A percentile compares a stretch with the other conserved stretches of the same genome.
Evolutionary conservation across 2,329 filamentous ascomycete species (phyloP).

Genomic region (Epichloe gansuensis): DNA sequence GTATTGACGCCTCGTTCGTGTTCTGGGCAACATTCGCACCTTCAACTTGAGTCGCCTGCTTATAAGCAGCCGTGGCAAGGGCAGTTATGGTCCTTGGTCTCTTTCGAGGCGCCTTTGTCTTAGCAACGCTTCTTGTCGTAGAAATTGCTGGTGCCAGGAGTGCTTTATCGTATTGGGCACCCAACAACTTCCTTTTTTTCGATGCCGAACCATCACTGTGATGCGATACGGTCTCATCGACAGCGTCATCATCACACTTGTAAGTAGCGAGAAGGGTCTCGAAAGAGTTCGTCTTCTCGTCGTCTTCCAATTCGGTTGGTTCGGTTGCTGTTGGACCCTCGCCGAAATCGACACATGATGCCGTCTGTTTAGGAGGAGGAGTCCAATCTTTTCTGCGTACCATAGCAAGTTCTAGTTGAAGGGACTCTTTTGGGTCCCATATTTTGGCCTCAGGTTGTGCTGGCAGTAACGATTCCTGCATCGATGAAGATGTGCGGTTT

Average conservation of each 20-base stretch:
- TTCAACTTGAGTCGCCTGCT: conserved; percentile 19
- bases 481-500: neutral
- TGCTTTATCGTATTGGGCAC: conserved; percentile 3
- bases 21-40: conserved; percentile 4
- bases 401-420: conserved; percentile 35
- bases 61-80: conserved; percentile 60
- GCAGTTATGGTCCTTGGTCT: conserved; percentile 68
- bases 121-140: conserved; percentile 22
- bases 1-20: neutral
- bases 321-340: conserved; percentile 14
- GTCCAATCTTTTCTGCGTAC: conserved; percentile 54
- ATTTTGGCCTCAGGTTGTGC: neutral
- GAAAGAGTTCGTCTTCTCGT: conserved; percentile 23
- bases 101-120: conserved; percentile 47
- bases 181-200: neutral
- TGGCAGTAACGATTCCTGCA: neutral
- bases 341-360: conserved; percentile 17
- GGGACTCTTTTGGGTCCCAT: conserved; percentile 14
- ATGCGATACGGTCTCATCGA: neutral
- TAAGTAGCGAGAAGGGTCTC: conserved; percentile 30
- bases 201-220: neutral
- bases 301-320: conserved; percentile 4
- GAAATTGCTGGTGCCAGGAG: neutral
- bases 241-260: conserved; percentile 19
- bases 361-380: conserved; percentile 36